Evolutionary conservation across 2,329 filamentous ascomycete species (phyloP).

Genomic region (Fonsecaea multimorphosa): DNA sequence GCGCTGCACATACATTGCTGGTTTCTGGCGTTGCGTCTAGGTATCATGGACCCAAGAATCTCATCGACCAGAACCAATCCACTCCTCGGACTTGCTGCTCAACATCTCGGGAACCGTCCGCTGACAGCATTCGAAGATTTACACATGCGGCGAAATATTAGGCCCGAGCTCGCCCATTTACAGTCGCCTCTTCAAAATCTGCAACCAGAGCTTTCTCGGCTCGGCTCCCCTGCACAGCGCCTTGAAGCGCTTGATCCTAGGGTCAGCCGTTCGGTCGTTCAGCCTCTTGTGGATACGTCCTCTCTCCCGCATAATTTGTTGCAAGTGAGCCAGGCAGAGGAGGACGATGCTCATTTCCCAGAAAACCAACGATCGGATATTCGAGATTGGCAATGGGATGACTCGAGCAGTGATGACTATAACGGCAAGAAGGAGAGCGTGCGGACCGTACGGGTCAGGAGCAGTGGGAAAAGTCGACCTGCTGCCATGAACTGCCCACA

Average conservation of each 20-base stretch:
- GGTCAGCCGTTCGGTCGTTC: not conserved
- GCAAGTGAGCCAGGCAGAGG: not conserved
- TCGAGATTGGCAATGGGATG: not conserved
- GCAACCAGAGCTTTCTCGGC: not conserved
- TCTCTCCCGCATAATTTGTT: not conserved
- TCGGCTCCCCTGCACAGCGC: not conserved
- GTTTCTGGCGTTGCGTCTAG: not conserved
- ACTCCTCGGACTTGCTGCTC: not conserved
- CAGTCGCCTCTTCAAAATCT: not conserved
- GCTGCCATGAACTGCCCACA: not conserved
- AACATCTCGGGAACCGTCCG: not conserved
- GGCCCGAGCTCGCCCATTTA: not conserved
- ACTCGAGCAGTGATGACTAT: not conserved
- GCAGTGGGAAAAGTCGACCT: not conserved
- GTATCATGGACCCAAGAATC: not conserved
- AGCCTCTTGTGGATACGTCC: not conserved
- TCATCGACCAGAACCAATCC: not conserved
- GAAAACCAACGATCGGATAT: not conserved
- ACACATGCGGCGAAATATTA: not conserved
- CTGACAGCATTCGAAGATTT: not conserved
- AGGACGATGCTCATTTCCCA: not conserved
- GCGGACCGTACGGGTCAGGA: not conserved
- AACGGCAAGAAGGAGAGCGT: not conserved
- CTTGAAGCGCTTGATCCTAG: not conserved
- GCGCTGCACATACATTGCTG: not conserved